These are phyloP conservation scores for Neolentinus lepideus DNA, from an alignment of 1,284 basidiomycete genomes.

Conservation along the genomic window DNA sequence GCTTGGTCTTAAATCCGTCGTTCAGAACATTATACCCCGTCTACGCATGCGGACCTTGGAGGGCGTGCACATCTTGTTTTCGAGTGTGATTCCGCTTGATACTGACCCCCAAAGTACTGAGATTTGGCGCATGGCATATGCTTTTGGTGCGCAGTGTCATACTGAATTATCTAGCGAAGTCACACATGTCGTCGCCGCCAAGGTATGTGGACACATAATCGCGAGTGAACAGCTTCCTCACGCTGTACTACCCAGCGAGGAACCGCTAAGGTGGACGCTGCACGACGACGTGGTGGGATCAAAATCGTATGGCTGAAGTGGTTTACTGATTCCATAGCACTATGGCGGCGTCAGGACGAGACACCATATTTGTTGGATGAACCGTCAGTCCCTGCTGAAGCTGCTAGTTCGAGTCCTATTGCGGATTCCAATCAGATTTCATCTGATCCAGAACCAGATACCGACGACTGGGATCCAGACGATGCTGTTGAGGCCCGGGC, in stretches of 20 bases:
- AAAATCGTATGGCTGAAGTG: constrained; percentile 84
- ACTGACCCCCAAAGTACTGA: constrained; percentile 74
- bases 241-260: constrained; percentile 46
- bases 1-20: constrained; percentile 7
- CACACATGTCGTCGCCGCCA: constrained; percentile 90
- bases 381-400: constrained; percentile 19
- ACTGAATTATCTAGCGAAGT: constrained; percentile 60
- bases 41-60: constrained; percentile 73
- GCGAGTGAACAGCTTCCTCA: background rate
- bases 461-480: constrained; percentile 48
- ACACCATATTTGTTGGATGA: constrained; percentile 62
- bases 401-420: constrained; percentile 36
- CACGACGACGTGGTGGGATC: constrained; percentile 60
- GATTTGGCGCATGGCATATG: constrained; percentile 81
- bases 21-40: constrained; percentile 74
- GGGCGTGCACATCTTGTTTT: constrained; percentile 83
- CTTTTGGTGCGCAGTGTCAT: constrained; percentile 84
- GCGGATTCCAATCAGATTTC: constrained; percentile 50
- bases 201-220: constrained; percentile 27
- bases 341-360: constrained; percentile 77
- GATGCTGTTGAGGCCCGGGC: constrained; percentile 13
- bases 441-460: constrained; percentile 57
- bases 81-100: constrained; percentile 88
- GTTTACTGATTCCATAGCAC: constrained; percentile 81
- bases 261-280: constrained; percentile 86